Evolutionary conservation across 331 rosid genomes (phyloP), one percentile per base, ranked within the genome.

Genomic region (Erythrophleum ivorense): DNA sequence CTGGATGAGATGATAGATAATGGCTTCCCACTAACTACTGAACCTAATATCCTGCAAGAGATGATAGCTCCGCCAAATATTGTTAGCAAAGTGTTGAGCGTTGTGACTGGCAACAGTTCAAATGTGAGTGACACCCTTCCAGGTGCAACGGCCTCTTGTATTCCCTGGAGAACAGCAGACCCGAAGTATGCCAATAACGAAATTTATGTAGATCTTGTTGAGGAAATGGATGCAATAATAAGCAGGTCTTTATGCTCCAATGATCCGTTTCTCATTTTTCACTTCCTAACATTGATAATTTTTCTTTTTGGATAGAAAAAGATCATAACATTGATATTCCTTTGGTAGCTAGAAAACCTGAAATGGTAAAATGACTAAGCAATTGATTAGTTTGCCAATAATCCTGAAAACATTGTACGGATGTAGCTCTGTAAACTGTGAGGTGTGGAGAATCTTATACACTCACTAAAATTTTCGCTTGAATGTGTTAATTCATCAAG

Each of bases 1-100:
- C 88, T 95, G 85, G 99, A 95, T 85, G 99, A 95, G 89, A 95
- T 93, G 99, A 93, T 92, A 75, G 99, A 95, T 94, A 95, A 93
- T 72, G 99, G 99, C 69, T 95, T 93, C 92, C 98, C 98, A 8
- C 91, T 95, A 87, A 93, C 97, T 36, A 93, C 99, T 8, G 99
- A 95, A 73, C 99, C 91, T 52, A 92, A 93, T 73, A 87, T 95
- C 84, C 86, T 95, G 83, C 91, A 89, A 86, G 99, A 92, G 85
- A 93, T 95, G 93, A 95, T 95, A 86, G 97, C 98, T 80, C 97
- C 91, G 34, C 99, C 99, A 49, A 95, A 88, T 84, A 87, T 93
- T 77, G 98, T 93, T 78, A 91, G 95, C 91, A 93, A 93, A 83
- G 83, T 95, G 71, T 88, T 95, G 91, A 93, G 97, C 46, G 94